A percentile compares a stretch with the other conserved stretches of the same genome.
Conservation (phyloP, 2,329 filamentous ascomycete genomes). For the Venturia effusa region DNA sequence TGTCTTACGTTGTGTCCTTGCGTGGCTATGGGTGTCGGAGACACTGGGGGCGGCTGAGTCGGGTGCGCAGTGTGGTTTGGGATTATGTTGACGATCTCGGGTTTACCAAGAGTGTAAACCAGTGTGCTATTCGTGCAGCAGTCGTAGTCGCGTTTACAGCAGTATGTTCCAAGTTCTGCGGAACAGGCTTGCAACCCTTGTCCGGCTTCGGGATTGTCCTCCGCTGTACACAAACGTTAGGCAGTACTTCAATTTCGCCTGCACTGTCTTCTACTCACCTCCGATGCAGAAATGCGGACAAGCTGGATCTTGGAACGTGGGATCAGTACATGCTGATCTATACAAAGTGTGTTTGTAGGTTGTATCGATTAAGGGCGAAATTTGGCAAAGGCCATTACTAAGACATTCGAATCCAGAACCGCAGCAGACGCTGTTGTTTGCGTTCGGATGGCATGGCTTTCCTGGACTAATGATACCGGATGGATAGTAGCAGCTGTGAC, state of each 20-base stretch:
- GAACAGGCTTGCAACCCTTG: conserved; percentile 9
- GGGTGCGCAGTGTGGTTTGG: background rate
- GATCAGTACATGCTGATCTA: conserved; percentile 7
- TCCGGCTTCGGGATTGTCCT: conserved; percentile 3
- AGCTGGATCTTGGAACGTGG: conserved; percentile 7
- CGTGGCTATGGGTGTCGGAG: background rate
- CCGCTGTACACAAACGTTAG: background rate
- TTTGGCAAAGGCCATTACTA: conserved; percentile 6
- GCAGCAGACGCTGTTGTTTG: conserved; percentile 1
- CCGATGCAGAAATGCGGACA: conserved; percentile 8
- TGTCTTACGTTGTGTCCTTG: background rate
- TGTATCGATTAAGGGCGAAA: background rate
- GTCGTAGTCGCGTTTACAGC: conserved; percentile 8
- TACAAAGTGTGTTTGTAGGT: conserved; percentile 2
- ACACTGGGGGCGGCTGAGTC: background rate
- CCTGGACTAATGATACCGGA: background rate
- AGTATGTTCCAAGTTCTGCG: conserved; percentile 6
- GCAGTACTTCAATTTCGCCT: background rate
- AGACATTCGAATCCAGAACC: conserved; percentile 6
- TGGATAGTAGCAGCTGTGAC: conserved; percentile 7
- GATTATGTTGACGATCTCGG: background rate
- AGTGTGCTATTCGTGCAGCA: conserved; percentile 9
- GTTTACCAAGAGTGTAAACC: background rate
- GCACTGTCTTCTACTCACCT: background rate
- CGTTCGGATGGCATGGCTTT: conserved; percentile 4